Evolutionary conservation across 2,329 filamentous ascomycete species (phyloP).

Genomic region (Madurella fahalii): DNA sequence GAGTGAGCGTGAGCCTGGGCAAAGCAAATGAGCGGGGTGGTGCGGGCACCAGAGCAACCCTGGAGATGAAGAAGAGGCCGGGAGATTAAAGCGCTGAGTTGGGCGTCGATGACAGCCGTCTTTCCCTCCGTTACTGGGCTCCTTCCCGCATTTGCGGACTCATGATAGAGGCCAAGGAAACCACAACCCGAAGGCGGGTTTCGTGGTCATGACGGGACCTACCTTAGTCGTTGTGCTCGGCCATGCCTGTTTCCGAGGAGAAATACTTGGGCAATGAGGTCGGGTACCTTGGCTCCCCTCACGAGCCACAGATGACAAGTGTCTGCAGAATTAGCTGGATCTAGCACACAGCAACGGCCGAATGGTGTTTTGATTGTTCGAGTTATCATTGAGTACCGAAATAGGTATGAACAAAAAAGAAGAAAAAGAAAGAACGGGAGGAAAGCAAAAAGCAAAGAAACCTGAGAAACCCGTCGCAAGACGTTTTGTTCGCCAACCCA

Average conservation of each 20-base stretch:
- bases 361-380: not conserved
- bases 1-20: not conserved
- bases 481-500: conserved; percentile 43
- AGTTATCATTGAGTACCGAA: conserved; percentile 7
- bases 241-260: too few relatives aligned
- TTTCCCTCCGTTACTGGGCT: not conserved
- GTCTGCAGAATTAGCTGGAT: too few relatives aligned
- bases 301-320: too few relatives aligned
- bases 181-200: too few relatives aligned
- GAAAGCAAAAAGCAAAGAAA: too few relatives aligned
- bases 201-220: too few relatives aligned
- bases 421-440: too few relatives aligned
- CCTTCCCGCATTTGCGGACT: not conserved
- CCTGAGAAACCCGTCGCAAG: conserved; percentile 26
- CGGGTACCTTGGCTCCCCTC: too few relatives aligned
- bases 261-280: too few relatives aligned
- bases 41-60: not conserved
- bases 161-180: too few relatives aligned
- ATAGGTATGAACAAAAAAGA: conserved; percentile 7
- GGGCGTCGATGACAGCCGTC: not conserved
- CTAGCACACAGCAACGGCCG: too few relatives aligned
- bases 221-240: too few relatives aligned
- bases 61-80: not conserved
- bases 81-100: not conserved
- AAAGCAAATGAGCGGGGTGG: not conserved